These are phyloP conservation scores for Abelmoschus esculentus DNA, from an alignment of 345 rosid genomes.

Conservation along the genomic window DNA sequence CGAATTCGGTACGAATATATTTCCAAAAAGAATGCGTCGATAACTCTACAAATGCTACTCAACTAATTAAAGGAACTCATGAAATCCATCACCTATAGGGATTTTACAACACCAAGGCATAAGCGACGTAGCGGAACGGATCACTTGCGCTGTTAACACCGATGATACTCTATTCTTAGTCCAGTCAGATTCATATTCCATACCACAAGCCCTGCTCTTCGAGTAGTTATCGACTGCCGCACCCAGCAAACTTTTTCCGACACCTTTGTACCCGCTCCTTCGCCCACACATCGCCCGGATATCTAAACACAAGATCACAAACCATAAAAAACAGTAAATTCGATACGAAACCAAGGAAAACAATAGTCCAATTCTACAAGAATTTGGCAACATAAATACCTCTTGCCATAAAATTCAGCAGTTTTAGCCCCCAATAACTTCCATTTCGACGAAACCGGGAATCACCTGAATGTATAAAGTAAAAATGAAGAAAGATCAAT, in stretches of 20 bases:
- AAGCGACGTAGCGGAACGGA: conserved; percentile 58
- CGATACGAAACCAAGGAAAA: neutral
- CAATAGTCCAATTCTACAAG: neutral
- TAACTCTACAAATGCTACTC: conserved; percentile 14
- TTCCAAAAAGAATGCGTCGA: conserved; percentile 26
- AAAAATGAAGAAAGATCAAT: neutral
- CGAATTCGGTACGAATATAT: conserved; percentile 6
- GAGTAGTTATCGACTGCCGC: conserved; percentile 14
- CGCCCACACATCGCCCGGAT: conserved; percentile 46
- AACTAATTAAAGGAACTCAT: conserved; percentile 47
- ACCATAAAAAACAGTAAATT: neutral
- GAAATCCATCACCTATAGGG: conserved; percentile 77
- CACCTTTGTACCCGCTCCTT: conserved; percentile 24
- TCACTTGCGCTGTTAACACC: conserved; percentile 37
- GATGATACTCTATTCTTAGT: conserved; percentile 43
- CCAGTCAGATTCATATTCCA: conserved; percentile 74
- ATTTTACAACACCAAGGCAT: conserved; percentile 81
- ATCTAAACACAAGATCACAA: conserved; percentile 21
- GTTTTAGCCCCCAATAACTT: conserved; percentile 62
- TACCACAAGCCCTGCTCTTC: conserved; percentile 41
- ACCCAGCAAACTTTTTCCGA: conserved; percentile 19
- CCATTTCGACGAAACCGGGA: conserved; percentile 36
- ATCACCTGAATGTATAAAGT: conserved; percentile 22
- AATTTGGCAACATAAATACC: conserved; percentile 27
- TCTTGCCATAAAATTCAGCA: conserved; percentile 32